phyloP scores from a whole-genome alignment of 345 rosid species.

The Citrus mangshanensis region DNA sequence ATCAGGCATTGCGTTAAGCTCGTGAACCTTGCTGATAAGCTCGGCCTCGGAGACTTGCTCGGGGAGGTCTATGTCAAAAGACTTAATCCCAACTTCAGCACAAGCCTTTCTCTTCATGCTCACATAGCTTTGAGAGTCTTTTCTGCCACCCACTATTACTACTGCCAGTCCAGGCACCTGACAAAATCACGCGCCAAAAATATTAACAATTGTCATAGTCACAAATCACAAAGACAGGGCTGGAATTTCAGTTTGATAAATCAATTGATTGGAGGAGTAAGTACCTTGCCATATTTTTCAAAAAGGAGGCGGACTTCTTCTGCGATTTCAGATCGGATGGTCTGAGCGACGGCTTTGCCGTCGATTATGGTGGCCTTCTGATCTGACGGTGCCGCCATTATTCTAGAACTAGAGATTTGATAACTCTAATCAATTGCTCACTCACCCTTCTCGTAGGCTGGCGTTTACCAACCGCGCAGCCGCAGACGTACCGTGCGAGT shows the following conservation, averaged over 20 bases:
- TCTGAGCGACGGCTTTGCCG: conserved; percentile 73
- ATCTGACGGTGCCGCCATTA: conserved; percentile 54
- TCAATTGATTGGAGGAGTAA: background rate
- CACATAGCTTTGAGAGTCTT: conserved; percentile 90
- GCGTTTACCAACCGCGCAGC: too few relatives aligned
- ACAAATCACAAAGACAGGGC: background rate
- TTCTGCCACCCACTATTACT: conserved; percentile 74
- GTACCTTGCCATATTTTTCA: conserved; percentile 70
- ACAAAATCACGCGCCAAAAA: background rate
- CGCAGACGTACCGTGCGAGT: too few relatives aligned
- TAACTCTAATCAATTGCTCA: too few relatives aligned
- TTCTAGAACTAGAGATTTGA: background rate
- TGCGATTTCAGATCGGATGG: conserved; percentile 80
- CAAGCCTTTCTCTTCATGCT: conserved; percentile 89
- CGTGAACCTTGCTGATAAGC: conserved; percentile 77
- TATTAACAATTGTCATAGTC: background rate
- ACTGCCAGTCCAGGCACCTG: conserved; percentile 96
- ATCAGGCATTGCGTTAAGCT: conserved; percentile 68
- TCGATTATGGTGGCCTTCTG: conserved; percentile 61
- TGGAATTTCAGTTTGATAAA: background rate
- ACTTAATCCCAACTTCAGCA: conserved; percentile 87
- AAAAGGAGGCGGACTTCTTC: conserved; percentile 61
- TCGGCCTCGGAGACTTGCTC: conserved; percentile 74
- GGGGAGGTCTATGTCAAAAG: conserved; percentile 67
- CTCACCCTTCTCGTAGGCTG: too few relatives aligned